These are phyloP conservation scores for Kwoniella sp. DNA, from an alignment of 768 basidiomycete species.

Conservation along the genomic window DNA sequence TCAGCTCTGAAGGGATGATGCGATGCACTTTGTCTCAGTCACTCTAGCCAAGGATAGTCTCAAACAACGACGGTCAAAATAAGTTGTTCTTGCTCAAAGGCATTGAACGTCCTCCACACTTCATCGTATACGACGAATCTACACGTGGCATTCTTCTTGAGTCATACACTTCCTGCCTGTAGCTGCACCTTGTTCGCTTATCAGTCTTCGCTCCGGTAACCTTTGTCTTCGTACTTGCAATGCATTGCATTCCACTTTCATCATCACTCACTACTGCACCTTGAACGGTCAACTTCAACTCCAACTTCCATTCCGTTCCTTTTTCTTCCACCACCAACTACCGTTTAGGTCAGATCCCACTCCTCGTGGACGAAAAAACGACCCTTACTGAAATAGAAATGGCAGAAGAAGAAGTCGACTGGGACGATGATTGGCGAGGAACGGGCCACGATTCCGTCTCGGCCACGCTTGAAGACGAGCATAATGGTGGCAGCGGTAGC, in stretches of 20 bases:
- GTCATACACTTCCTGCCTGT: no score
- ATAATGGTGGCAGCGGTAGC: constrained; percentile 1
- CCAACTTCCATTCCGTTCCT: neutral
- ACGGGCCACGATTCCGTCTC: neutral
- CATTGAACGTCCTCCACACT: constrained; percentile 7
- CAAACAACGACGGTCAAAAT: neutral
- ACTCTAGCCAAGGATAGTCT: neutral
- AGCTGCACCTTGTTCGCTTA: no score
- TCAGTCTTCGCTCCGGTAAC: no score
- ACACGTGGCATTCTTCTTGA: constrained; percentile 6
- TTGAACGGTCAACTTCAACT: no score
- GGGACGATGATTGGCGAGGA: constrained; percentile 29
- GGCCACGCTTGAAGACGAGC: constrained; percentile 12
- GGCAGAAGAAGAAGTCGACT: constrained; percentile 41
- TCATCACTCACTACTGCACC: neutral
- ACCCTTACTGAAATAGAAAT: constrained; percentile 17
- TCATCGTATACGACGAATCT: neutral
- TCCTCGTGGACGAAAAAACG: no score
- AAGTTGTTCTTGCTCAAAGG: neutral
- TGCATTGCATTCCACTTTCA: constrained; percentile 1
- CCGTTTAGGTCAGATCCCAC: no score
- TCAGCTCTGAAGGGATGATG: neutral
- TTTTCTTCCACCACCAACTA: neutral
- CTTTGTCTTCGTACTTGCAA: no score
- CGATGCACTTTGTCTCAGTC: no score